Conservation (phyloP, 148 eudicot species). For the Rhododendron ovatum region DNA sequence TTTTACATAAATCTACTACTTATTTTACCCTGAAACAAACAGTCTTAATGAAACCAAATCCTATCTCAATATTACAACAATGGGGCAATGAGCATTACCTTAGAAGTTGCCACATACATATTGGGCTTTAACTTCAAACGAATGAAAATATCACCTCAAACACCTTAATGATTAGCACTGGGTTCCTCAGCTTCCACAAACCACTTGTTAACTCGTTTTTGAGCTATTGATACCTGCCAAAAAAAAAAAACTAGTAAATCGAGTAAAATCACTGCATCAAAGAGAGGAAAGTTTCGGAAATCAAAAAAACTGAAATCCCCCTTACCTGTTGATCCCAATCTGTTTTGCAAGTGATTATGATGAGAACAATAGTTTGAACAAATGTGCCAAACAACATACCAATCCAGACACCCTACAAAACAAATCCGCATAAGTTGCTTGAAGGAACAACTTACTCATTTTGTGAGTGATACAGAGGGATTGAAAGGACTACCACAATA, state of each 20-base stretch:
- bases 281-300: not conserved
- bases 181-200: constrained; percentile 22
- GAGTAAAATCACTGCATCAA: not conserved
- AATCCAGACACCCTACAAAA: constrained; percentile 45
- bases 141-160: not conserved
- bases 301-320: not conserved
- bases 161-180: not conserved
- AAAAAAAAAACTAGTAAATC: not conserved
- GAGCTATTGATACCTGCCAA: constrained; percentile 28
- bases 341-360: constrained; percentile 36
- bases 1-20: not conserved
- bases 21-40: not conserved
- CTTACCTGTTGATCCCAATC: constrained; percentile 49
- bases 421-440: not conserved
- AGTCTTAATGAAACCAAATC: not conserved
- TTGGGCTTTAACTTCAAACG: not conserved
- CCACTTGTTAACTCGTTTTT: constrained; percentile 28
- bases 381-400: constrained; percentile 48
- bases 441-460: not conserved
- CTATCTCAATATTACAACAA: not conserved
- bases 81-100: not conserved
- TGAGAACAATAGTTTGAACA: constrained; percentile 30
- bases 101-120: not conserved
- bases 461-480: not conserved
- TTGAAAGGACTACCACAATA: not conserved